Base-by-base conservation (phyloP, 306 rosid species). In the Rosa multiflora region DNA sequence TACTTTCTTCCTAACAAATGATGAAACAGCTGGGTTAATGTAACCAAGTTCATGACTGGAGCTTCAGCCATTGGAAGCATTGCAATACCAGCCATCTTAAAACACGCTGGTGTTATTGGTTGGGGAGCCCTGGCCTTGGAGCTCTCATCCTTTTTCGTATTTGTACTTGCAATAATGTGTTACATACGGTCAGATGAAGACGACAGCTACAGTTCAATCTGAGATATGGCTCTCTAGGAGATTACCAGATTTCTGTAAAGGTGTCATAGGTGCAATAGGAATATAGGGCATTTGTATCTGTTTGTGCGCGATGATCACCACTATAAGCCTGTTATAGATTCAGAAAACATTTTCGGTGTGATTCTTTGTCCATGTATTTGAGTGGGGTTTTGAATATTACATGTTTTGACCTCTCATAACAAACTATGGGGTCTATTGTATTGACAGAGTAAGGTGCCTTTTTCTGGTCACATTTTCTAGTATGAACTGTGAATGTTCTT, bases 51-150 rank as follows among this genome's bases (percentile, higher is more conserved):
- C 85, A 83, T 90, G 82, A 94, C 98, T 0, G 98, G 97, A 82
- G 88, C 91, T 62, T 86, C 98, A 46, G 71, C 89, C 20, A 26
- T 91, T 15, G 98, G 98, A 85, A 91, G 98, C 79, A 83, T 94
- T 84, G 98, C 98, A 37, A 91, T 94, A 78, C 98, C 98, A 10
- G 79, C 82, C 68, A 90, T 94, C 82, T 82, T 94, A 70, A 90
- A 79, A 84, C 98, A 91, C 74, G 91, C 94, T 9, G 97, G 97
- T 51, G 91, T 90, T 52, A 94, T 94, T 1, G 79, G 98, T 49
- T 94, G 94, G 96, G 98, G 96, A 66, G 97, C 98, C 52, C 76
- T 94, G 83, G 88, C 88, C 59, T 85, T 94, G 98, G 96, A 84
- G 81, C 89, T 94, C 56, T 88, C 97, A 0, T 94, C 98, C 70